Conservation (phyloP, 768 basidiomycete species). For the Sarcomyxa edulis region DNA sequence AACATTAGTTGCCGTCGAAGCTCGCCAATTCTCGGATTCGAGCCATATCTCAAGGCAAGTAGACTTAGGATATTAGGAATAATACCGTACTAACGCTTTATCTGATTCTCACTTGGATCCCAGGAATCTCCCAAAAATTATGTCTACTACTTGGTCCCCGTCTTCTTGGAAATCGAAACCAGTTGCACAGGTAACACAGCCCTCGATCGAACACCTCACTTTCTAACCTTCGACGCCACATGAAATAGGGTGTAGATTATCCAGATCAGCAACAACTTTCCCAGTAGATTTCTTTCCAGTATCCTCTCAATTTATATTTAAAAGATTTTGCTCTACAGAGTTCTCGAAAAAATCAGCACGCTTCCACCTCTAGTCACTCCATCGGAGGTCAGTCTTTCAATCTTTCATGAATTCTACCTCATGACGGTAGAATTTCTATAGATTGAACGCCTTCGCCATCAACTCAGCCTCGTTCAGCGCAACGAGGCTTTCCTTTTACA, state of each 20-base stretch:
- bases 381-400: slow-evolving; percentile 61
- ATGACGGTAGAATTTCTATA: slow-evolving; percentile 16
- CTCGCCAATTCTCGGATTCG: too few relatives aligned
- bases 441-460: slow-evolving; percentile 82
- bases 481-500: slow-evolving; percentile 93
- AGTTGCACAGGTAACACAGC: slow-evolving; percentile 59
- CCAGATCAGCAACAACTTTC: slow-evolving; percentile 57
- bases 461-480: slow-evolving; percentile 72
- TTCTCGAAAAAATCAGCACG: slow-evolving; percentile 68
- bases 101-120: too few relatives aligned
- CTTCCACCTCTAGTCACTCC: slow-evolving; percentile 92
- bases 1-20: too few relatives aligned
- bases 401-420: slow-evolving; percentile 1
- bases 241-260: slow-evolving; percentile 60
- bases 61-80: too few relatives aligned
- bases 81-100: too few relatives aligned
- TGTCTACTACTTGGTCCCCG: slow-evolving; percentile 52
- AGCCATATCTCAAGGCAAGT: too few relatives aligned
- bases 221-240: too few relatives aligned
- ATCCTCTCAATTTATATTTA: slow-evolving; percentile 8
- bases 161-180: slow-evolving; percentile 77
- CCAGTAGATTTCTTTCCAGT: slow-evolving; percentile 31
- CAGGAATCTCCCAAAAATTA: too few relatives aligned
- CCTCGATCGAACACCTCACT: too few relatives aligned
- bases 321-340: slow-evolving; percentile 33